A percentile compares a stretch with the other conserved stretches of the same genome.
Conservation (phyloP, 495 filamentous ascomycete genomes). For the Ascobolus immersus region DNA sequence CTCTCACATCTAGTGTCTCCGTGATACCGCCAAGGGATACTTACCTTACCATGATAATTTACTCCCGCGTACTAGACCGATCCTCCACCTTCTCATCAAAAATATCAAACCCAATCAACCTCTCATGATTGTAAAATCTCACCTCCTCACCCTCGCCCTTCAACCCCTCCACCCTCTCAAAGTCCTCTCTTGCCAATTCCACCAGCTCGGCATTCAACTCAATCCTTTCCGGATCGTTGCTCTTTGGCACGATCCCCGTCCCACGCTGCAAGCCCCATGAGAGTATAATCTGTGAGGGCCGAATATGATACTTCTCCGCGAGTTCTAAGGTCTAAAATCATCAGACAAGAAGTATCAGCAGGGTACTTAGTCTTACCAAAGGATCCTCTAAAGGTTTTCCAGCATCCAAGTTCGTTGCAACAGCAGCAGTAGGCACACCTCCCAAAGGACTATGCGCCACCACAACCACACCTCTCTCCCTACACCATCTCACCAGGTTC, state of each 20-base stretch:
- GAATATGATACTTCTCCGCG: conserved; percentile 23
- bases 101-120: no score
- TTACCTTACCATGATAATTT: no score
- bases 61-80: no score
- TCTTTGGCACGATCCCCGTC: conserved; percentile 33
- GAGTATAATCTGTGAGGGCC: conserved; percentile 27
- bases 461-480: conserved; percentile 31
- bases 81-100: no score
- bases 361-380: conserved; percentile 7
- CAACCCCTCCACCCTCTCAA: conserved; percentile 29
- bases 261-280: conserved; percentile 32
- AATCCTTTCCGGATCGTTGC: conserved; percentile 24
- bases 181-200: conserved; percentile 37
- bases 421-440: conserved; percentile 1
- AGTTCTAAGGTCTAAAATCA: conserved; percentile 16
- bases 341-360: conserved; percentile 4
- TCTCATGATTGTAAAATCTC: no score
- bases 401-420: conserved; percentile 1
- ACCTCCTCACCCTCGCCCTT: no score
- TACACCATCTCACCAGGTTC: conserved; percentile 29
- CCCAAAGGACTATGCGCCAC: conserved; percentile 51
- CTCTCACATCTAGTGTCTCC: no score
- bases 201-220: conserved; percentile 40
- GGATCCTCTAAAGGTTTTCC: conserved; percentile 10
- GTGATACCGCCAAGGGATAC: no score